A percentile compares a stretch with the other conserved stretches of the same genome.
These are phyloP conservation scores for Chaetomium olivaceum DNA, from an alignment of 2,329 filamentous ascomycete species.

Conservation along the genomic window DNA sequence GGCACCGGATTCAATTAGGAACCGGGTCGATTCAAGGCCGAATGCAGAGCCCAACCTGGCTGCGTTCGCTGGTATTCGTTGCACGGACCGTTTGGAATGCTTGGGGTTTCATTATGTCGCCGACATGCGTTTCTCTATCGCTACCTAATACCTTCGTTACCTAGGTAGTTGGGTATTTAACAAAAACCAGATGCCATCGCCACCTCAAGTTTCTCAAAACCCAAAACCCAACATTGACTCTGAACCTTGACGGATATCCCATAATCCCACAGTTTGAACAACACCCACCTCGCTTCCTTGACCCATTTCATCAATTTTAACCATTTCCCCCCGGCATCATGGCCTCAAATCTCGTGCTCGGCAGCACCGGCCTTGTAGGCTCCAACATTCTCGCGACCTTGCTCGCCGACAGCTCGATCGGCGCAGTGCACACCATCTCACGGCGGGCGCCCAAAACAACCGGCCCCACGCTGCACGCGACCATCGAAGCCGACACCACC, in stretches of 20 bases:
- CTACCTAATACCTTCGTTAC: neutral
- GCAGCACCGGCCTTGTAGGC: constrained; percentile 69
- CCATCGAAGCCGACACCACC: constrained; percentile 66
- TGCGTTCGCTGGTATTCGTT: neutral
- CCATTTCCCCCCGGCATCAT: constrained; percentile 9
- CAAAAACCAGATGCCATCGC: neutral
- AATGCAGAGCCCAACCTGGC: neutral
- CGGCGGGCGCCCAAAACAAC: constrained; percentile 61
- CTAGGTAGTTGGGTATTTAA: neutral
- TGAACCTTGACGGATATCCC: neutral
- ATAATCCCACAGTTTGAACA: neutral
- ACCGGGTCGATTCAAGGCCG: neutral
- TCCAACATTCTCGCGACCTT: constrained; percentile 71
- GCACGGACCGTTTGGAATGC: neutral
- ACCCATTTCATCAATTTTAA: neutral
- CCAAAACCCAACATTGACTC: no score
- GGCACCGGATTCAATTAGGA: neutral
- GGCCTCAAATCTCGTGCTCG: constrained; percentile 40
- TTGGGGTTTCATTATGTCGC: neutral
- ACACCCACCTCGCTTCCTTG: neutral
- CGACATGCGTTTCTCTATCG: neutral
- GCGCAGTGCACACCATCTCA: constrained; percentile 63
- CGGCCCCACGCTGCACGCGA: constrained; percentile 63
- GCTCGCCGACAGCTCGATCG: constrained; percentile 53
- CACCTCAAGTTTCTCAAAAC: neutral